Conservation (phyloP, 2,329 filamentous ascomycete genomes). For the Alternaria sp. region DNA sequence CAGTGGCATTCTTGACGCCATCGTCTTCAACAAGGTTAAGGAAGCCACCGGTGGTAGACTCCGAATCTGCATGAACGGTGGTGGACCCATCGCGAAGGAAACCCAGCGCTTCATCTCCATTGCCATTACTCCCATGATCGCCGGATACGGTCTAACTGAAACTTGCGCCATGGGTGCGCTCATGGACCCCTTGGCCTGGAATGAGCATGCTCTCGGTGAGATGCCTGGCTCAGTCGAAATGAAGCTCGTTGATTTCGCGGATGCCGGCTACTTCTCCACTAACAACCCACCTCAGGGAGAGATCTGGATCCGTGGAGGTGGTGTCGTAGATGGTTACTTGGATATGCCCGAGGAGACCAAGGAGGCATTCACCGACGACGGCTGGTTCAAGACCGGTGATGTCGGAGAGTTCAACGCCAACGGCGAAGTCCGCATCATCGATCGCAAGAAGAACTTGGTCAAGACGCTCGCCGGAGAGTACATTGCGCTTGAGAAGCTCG, state of each 20-base stretch:
- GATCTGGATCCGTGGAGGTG: conserved; percentile 83
- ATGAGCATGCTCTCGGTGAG: conserved; percentile 77
- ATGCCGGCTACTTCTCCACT: conserved; percentile 83
- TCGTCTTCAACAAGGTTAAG: conserved; percentile 93
- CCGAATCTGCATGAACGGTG: conserved; percentile 92
- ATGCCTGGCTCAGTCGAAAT: conserved; percentile 80
- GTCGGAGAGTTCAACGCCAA: conserved; percentile 86
- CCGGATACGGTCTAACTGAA: conserved; percentile 93
- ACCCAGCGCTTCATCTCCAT: conserved; percentile 92
- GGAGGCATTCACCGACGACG: conserved; percentile 79
- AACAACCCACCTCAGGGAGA: conserved; percentile 86
- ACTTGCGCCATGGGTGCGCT: conserved; percentile 85
- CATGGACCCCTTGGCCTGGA: conserved; percentile 86
- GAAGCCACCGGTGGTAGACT: conserved; percentile 87
- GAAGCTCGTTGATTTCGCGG: conserved; percentile 89
- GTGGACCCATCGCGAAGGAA: conserved; percentile 85
- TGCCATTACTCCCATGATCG: conserved; percentile 92
- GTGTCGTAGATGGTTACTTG: conserved; percentile 81
- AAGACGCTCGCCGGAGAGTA: conserved; percentile 97
- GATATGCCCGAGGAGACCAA: conserved; percentile 84
- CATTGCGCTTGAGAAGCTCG: conserved; percentile 93
- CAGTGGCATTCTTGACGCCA: conserved; percentile 73
- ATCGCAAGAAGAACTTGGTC: conserved; percentile 97
- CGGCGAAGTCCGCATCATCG: conserved; percentile 86
- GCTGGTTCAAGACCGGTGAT: conserved; percentile 97